These are phyloP conservation scores for Aspergillus nidulans DNA, from an alignment of 495 filamentous ascomycete species.

Conservation along the genomic window DNA sequence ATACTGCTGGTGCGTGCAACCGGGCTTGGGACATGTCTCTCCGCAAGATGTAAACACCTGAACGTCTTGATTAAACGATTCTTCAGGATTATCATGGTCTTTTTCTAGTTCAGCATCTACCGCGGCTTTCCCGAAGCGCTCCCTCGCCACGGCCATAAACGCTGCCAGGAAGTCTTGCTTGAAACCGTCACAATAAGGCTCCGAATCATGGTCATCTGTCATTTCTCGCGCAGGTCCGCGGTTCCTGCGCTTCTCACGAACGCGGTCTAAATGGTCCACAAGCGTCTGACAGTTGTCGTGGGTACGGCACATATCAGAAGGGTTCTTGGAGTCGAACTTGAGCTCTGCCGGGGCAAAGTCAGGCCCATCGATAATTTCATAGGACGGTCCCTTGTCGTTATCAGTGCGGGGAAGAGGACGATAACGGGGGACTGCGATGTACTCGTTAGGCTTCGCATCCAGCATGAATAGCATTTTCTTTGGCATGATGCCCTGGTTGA, in stretches of 20 bases:
- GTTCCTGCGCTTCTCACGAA: background rate
- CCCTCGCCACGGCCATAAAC: background rate
- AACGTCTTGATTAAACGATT: too few relatives aligned
- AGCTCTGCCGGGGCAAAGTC: background rate
- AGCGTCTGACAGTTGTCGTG: background rate
- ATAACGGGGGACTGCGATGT: slow-evolving; percentile 12
- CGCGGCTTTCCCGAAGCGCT: background rate
- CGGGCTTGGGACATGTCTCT: too few relatives aligned
- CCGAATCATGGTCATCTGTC: too few relatives aligned
- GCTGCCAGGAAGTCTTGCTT: slow-evolving; percentile 12
- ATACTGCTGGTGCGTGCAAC: too few relatives aligned
- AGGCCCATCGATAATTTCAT: background rate
- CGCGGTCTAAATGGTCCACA: background rate
- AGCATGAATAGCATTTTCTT: slow-evolving; percentile 10
- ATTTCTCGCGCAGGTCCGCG: background rate
- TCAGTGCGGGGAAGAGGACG: background rate
- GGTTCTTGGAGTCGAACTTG: background rate
- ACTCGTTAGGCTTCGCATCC: background rate
- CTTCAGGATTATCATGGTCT: background rate
- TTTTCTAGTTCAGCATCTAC: background rate
- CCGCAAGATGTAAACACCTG: too few relatives aligned
- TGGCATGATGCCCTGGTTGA: background rate
- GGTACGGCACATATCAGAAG: background rate
- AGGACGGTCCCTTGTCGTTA: background rate
- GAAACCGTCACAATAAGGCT: slow-evolving; percentile 3